A percentile compares a stretch with the other conserved stretches of the same genome.
phyloP scores from a whole-genome alignment of 2,329 filamentous ascomycete species.

The Exophiala oligosperma region DNA sequence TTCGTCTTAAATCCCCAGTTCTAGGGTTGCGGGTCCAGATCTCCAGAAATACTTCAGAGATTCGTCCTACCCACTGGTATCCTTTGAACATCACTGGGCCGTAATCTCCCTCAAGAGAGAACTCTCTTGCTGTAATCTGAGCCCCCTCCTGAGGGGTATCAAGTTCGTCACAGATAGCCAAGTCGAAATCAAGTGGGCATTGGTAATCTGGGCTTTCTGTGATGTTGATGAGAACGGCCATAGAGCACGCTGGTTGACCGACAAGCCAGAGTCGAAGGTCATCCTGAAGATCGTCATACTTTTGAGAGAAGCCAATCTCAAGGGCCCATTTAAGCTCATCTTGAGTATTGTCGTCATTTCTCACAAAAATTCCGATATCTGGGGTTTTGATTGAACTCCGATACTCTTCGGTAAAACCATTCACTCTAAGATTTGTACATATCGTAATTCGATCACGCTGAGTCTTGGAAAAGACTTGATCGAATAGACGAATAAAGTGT shows the following conservation, averaged over 20 bases:
- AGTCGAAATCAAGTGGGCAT: background rate
- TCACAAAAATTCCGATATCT: constrained; percentile 5
- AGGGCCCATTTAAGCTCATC: constrained; percentile 1
- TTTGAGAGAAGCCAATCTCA: constrained; percentile 7
- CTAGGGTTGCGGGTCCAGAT: constrained; percentile 2
- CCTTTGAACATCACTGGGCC: constrained; percentile 3
- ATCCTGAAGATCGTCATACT: background rate
- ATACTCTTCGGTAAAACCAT: background rate
- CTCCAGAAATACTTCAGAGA: constrained; percentile 5
- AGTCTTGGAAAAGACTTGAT: background rate
- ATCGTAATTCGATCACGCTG: background rate
- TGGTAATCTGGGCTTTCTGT: background rate
- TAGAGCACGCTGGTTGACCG: background rate
- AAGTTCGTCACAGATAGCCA: background rate
- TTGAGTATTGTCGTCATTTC: background rate
- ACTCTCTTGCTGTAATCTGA: background rate
- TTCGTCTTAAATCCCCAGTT: background rate
- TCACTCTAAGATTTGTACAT: background rate
- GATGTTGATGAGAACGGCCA: background rate
- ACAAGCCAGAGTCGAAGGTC: background rate
- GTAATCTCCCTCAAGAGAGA: constrained; percentile 1
- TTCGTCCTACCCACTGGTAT: constrained; percentile 5
- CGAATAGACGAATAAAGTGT: background rate
- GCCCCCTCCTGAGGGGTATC: background rate
- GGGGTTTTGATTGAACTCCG: background rate